Base-by-base conservation (phyloP, 306 rosid genomes). In the Cyclanthera cordifolia region DNA sequence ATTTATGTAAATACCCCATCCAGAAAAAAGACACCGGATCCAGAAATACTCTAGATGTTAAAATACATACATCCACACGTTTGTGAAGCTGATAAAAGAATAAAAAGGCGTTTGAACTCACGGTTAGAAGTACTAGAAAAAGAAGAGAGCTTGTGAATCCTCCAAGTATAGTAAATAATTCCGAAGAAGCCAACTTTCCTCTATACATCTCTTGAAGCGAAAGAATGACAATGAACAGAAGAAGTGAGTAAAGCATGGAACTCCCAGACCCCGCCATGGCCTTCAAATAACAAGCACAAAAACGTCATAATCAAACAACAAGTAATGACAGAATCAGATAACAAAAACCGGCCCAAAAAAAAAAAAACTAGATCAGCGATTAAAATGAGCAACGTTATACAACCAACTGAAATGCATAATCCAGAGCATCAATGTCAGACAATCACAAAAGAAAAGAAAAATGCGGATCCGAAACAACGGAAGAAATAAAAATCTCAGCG, bases 161-260 rank as follows among this genome's bases (percentile, higher is more conserved):
- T 78, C 99, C 99, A 27, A 86, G 89, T 74, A 90, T 94, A 24
- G 97, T 94, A 82, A 75, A 90, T 37, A 94, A 76, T 78, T 94
- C 97, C 0, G 96, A 76, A 1, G 96, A 94, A 2, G 99, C 97
- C 69, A 94, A 76, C 74, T 86, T 88, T 76, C 80, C 92, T 70
- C 99, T 87, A 74, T 90, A 90, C 90, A 94, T 82, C 78, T 88
- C 91, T 86, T 90, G 97, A 75, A 94, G 97, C 2, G 99, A 94
- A 70, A 94, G 96, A 73, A 85, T 86, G 53, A 94, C 95, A 21
- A 65, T 79, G 79, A 94, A 94, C 37, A 94, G 78, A 79, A 94
- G 97, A 77, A 85, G 74, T 24, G 99, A 94, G 82, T 88, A 90
- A 52, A 81, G 65, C 99, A 94, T 94, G 53, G 99, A 94, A 76